Evolutionary conservation across 306 rosid genomes (phyloP).

Genomic region (Medicago arabica): DNA sequence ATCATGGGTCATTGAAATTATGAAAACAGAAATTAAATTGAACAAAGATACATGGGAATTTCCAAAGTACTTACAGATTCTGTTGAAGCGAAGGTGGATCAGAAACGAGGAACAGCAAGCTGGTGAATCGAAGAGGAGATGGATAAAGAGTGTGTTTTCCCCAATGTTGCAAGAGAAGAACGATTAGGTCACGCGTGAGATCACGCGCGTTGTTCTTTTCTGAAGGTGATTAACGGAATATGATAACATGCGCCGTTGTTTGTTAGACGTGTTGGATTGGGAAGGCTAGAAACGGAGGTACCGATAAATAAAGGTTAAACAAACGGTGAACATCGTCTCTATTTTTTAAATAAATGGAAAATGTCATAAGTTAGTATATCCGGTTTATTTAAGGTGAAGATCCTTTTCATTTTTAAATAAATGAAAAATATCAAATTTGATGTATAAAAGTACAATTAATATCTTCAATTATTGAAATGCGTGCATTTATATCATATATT

Average conservation of each 20-base stretch:
- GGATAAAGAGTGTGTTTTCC: constrained; percentile 10
- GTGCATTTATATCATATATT: too few species aligned
- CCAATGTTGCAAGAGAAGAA: constrained; percentile 14
- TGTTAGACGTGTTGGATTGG: not conserved
- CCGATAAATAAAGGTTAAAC: not conserved
- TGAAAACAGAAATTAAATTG: constrained; percentile 28
- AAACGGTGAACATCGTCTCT: too few species aligned
- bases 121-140: constrained; percentile 26
- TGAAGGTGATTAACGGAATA: not conserved
- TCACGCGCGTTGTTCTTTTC: constrained; percentile 40
- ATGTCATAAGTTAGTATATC: too few species aligned
- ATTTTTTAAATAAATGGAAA: too few species aligned
- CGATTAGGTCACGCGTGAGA: constrained; percentile 34
- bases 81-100: constrained; percentile 34
- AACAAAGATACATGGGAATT: not conserved
- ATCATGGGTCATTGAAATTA: constrained; percentile 1
- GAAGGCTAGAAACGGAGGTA: not conserved
- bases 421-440: too few species aligned
- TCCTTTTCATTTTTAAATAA: too few species aligned
- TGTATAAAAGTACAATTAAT: too few species aligned
- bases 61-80: constrained; percentile 28
- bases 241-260: constrained; percentile 39
- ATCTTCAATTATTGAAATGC: too few species aligned
- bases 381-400: too few species aligned
- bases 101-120: not conserved